Evolutionary conservation across 306 rosid species (phyloP), one percentile per base, ranked within the genome.

Genomic region (Acacia acuminata): DNA sequence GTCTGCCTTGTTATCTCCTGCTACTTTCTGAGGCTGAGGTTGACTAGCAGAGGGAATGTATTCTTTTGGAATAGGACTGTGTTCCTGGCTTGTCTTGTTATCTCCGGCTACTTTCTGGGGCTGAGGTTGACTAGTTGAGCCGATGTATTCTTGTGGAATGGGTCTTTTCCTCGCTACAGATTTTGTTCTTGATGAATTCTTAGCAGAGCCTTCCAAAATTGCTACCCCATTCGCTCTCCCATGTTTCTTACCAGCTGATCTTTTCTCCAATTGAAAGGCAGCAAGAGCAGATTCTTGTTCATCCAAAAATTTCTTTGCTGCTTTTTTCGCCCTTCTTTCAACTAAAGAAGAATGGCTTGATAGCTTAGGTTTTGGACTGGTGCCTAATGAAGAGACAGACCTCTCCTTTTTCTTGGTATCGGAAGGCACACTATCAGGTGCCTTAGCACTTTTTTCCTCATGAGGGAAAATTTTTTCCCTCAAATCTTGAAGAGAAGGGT

Each of bases 391-490:
- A 48, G 87, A 74, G 38, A 72, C 79, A 79, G 80, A 77, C 5
- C 38, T 84, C 83, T 80, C 85, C 76, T 80, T 90, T 77, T 56
- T 79, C 50, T 77, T 86, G 4, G 71, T 74, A 48, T 79, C 85
- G 2, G 75, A 74, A 1, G 80, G 42, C 38, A 55, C 64, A 67
- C 36, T 51, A 15, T 76, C 71, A 73, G 77, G 4, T 66, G 45
- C 71, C 70, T 72, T 20, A 0, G 15, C 43, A 48, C 8, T 77
- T 71, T 71, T 60, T 15, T 20, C 84, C 77, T 68, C 69, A 44
- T 8, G 0, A 10, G 87, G 84, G 76, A 91, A 67, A 73, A 93
- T 11, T 71, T 74, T 90, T 15, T 58, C 81, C 74, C 84, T 86
- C 80, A 93, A 40, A 44, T 34, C 79, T 83, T 85, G 88, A 48